Base-by-base conservation (phyloP, 2,329 filamentous ascomycete genomes). In the Hymenoscyphus scutula region DNA sequence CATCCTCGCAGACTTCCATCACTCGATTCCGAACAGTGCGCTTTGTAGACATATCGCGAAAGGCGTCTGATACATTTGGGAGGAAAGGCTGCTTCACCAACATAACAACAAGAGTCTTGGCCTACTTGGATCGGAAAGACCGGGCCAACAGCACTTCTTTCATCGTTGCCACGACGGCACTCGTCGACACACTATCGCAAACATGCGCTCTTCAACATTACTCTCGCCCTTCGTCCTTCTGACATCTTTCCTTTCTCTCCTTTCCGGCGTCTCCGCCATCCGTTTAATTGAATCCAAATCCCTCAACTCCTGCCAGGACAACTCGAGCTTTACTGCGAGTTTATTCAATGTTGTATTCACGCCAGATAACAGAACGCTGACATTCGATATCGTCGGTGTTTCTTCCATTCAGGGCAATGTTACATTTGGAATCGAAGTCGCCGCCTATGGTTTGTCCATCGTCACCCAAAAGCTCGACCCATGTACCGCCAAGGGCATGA, bases 331-430 rank as follows among this genome's bases (percentile, higher is more conserved):
- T 77, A 90, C 90, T 4, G 92, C 93, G 70, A 92, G 89, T 70
- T 83, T 95, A 63, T 97, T 97, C 84, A 89, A 96, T 70, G 89
- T 97, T 75, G 79, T 86, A 67, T 91, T 91, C 77, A 91, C 88
- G 1, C 89, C 90, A 34, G 80, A 82, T 74, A 96, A 96, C 77
- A 82, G 83, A 70, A 88, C 87, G 34, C 81, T 94, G 59, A 80
- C 81, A 60, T 85, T 96, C 76, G 84, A 92, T 72, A 87, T 97
- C 69, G 84, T 90, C 64, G 92, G 91, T 67, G 88, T 92, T 37
- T 96, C 92, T 25, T 90, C 90, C 53, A 90, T 98, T 65, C 84
- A 89, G 69, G 92, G 91, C 71, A 90, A 89, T 75, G 89, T 97
- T 68, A 83, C 84, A 41, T 93, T 95, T 69, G 87, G 92, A 67